Evolutionary conservation across 2,329 filamentous ascomycete genomes (phyloP).

Genomic region (Colletotrichum navitas): DNA sequence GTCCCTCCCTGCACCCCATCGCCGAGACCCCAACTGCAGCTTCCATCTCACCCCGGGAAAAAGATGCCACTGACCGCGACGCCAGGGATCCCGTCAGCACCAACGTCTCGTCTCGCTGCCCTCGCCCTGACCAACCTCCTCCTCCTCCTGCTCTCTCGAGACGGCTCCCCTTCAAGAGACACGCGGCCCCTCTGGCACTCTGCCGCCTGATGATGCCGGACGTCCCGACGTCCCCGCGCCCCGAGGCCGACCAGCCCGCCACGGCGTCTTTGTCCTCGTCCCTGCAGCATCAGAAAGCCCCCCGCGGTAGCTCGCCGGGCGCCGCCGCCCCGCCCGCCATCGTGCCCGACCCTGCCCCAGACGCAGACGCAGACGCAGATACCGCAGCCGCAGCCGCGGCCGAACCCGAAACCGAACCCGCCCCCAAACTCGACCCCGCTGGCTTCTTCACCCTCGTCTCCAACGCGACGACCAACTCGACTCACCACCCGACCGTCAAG

Average conservation of each 20-base stretch:
- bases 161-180: neutral
- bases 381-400: neutral
- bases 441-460: slow-evolving; percentile 84
- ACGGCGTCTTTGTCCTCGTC: slow-evolving; percentile 24
- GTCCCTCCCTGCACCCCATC: slow-evolving; percentile 31
- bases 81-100: slow-evolving; percentile 4
- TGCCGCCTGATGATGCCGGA: slow-evolving; percentile 39
- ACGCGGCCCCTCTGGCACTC: slow-evolving; percentile 12
- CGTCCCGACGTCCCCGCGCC: slow-evolving; percentile 27
- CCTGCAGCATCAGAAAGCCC: slow-evolving; percentile 21
- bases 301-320: neutral
- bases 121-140: neutral
- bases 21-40: slow-evolving; percentile 24
- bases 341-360: neutral
- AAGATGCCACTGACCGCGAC: slow-evolving; percentile 36
- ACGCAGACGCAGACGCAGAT: neutral
- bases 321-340: neutral
- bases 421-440: slow-evolving; percentile 38
- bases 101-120: neutral
- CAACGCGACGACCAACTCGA: slow-evolving; percentile 78
- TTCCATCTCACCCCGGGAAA: slow-evolving; percentile 10
- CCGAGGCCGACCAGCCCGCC: slow-evolving; percentile 19
- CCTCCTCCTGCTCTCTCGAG: neutral
- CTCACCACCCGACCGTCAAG: slow-evolving; percentile 87
- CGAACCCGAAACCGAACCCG: neutral